A percentile compares a stretch with the other conserved stretches of the same genome.
phyloP scores from a whole-genome alignment of 495 filamentous ascomycete species.

The Corynascus novoguineensis region DNA sequence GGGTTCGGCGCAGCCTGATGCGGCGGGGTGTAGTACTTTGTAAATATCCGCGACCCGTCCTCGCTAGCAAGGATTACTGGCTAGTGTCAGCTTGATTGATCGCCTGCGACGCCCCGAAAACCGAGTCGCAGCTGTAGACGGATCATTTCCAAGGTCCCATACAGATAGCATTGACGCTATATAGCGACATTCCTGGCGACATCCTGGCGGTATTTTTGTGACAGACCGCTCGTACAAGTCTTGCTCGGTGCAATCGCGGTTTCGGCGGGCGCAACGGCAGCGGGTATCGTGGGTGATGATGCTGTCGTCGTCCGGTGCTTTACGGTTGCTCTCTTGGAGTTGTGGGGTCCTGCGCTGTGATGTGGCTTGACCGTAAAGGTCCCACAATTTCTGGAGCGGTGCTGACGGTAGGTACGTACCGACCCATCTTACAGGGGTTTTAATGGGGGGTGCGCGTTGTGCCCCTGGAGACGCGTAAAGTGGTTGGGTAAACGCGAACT shows the following conservation, averaged over 20 bases:
- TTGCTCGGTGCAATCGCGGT: neutral
- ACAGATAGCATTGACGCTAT: constrained; percentile 88
- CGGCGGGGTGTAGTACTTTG: constrained; percentile 91
- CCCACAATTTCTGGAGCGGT: constrained; percentile 18
- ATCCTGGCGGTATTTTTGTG: constrained; percentile 25
- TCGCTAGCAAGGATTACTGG: constrained; percentile 62
- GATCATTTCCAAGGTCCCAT: constrained; percentile 14
- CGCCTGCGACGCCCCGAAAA: neutral
- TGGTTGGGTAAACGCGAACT: constrained; percentile 20
- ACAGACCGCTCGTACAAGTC: neutral
- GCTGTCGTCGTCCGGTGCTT: constrained; percentile 2
- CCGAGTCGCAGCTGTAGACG: neutral
- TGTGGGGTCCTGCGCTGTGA: constrained; percentile 26
- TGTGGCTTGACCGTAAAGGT: constrained; percentile 26
- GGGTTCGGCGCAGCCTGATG: constrained; percentile 59
- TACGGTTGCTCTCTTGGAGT: constrained; percentile 8
- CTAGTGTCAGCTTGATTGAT: constrained; percentile 6
- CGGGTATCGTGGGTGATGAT: constrained; percentile 5
- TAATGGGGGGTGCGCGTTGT: constrained; percentile 18
- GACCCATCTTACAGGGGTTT: constrained; percentile 23
- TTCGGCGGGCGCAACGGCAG: constrained; percentile 4
- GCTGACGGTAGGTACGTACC: constrained; percentile 21
- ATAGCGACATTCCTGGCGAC: constrained; percentile 67
- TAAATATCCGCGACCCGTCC: constrained; percentile 83
- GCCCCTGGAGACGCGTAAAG: constrained; percentile 25